Conservation (phyloP, 73 alveolate species). For the Stentor roeselii region DNA sequence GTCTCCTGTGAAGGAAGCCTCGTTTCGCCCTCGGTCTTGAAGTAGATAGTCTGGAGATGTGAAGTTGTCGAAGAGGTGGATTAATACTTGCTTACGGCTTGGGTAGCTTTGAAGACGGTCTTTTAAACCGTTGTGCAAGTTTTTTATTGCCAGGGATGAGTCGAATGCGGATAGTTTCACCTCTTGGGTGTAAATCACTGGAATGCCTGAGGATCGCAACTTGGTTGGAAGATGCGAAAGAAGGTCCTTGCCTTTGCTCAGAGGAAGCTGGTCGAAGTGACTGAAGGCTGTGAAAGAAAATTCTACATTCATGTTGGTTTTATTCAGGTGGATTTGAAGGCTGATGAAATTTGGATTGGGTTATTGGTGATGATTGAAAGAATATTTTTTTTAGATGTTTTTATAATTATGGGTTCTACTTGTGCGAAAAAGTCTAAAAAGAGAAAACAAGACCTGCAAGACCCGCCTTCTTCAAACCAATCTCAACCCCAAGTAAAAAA, state of each 20-base stretch:
- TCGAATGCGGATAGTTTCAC: not conserved
- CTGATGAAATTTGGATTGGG: too few relatives aligned
- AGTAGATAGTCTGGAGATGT: not conserved
- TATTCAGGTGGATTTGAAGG: too few relatives aligned
- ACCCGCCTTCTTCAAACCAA: too few relatives aligned
- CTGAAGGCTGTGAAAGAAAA: not conserved
- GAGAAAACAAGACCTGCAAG: too few relatives aligned
- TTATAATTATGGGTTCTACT: too few relatives aligned
- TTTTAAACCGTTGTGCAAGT: not conserved
- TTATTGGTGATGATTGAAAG: too few relatives aligned
- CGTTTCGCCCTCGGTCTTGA: not conserved
- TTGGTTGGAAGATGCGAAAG: not conserved
- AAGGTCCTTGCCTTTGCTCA: not conserved
- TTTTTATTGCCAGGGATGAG: not conserved
- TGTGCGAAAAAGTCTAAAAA: too few relatives aligned
- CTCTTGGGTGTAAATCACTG: not conserved
- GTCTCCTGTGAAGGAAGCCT: not conserved
- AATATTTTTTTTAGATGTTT: too few relatives aligned
- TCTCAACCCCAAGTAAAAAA: too few relatives aligned
- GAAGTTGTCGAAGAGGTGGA: not conserved
- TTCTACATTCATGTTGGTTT: not conserved
- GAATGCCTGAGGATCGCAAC: not conserved
- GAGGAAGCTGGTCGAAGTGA: not conserved
- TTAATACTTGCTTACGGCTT: not conserved
- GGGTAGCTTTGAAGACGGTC: not conserved